Evolutionary conservation across 2,329 filamentous ascomycete species (phyloP), one percentile per base, ranked within the genome.

Genomic region (Neonectria faginata): DNA sequence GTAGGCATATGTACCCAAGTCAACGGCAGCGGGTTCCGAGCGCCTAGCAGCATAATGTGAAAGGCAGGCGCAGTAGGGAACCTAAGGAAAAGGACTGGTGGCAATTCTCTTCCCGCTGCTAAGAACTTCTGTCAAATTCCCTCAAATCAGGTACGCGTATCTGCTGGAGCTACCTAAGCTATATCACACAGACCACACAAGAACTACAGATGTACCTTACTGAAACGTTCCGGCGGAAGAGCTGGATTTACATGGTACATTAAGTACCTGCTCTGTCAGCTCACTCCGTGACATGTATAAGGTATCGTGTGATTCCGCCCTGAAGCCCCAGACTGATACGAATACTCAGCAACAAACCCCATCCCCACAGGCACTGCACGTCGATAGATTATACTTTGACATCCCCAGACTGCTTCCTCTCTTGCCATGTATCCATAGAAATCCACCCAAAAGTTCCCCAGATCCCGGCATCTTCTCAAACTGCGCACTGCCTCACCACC

Each of bases 1-100:
- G 48, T 29, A 53, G 41, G 52, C 52, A 33, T 52, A 44, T 36
- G 58, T 61, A 48, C 51, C 54, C 39, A 48, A 31, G 45, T 39
- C 53, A 62, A 57, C 55, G 60, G 60, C 60, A 54, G n/a, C 31
- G 6, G 25, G 29, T 63, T 58, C 60, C 60, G 55, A 63, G 60
- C 60, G 60, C 60, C 60, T 55, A 63, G 47, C 47, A 42, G 22
- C 48, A 62, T 44, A 14, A 12, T 7, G 33, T 16, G 5, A 6
- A 22, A 25, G 25, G 5, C 25, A 25, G 2, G 16, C 31, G 16
- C 10, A 14, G 29, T 11, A 31, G 51, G 55, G 16, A 60, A 53
- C 29, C 22, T 36, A 48, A 33, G 29, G 29, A 14, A 20, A 42
- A 11, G 8, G 16, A 33, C 48, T 51, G 48, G 48, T 31, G 29